phyloP scores from a whole-genome alignment of 2,329 filamentous ascomycete species.

The Ophiostoma ulmi region DNA sequence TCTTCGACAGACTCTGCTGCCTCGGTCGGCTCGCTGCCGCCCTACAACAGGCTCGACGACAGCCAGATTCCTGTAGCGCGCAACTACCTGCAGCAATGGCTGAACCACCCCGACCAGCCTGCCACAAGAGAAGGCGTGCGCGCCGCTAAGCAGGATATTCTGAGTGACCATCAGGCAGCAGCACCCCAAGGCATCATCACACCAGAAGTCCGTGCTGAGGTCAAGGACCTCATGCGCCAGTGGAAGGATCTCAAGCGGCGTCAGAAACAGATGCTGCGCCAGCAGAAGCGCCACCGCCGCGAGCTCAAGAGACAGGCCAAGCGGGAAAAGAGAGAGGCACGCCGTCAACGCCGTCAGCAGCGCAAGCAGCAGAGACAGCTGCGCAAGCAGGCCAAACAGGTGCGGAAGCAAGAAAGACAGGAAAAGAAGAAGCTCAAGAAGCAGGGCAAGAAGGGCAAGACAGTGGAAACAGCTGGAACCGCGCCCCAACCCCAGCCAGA shows the following conservation, averaged over 20 bases:
- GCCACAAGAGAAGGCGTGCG: slow-evolving; percentile 45
- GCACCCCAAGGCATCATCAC: background rate
- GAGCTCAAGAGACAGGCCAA: slow-evolving; percentile 27
- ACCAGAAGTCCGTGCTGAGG: slow-evolving; percentile 35
- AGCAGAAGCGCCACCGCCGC: slow-evolving; percentile 31
- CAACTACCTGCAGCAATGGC: slow-evolving; percentile 45
- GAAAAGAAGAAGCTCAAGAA: background rate
- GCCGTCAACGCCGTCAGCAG: slow-evolving; percentile 10
- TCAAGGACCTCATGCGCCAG: slow-evolving; percentile 42
- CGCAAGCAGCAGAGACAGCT: slow-evolving; percentile 16
- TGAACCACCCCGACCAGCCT: slow-evolving; percentile 45
- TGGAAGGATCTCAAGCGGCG: slow-evolving; percentile 42
- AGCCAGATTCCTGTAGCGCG: slow-evolving; percentile 46
- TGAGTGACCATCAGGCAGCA: background rate
- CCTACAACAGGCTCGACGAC: slow-evolving; percentile 46
- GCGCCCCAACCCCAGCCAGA: background rate
- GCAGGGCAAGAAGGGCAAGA: background rate
- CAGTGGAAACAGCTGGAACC: too few relatives aligned
- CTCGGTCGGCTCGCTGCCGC: slow-evolving; percentile 49
- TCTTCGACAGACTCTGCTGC: slow-evolving; percentile 37
- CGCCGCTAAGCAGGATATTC: slow-evolving; percentile 31
- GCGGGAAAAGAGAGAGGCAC: background rate
- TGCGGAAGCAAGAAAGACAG: background rate
- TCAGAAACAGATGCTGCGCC: slow-evolving; percentile 33
- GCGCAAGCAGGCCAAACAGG: slow-evolving; percentile 11